Evolutionary conservation across 192 early-diverging fungal species (phyloP).

Genomic region (Backusella macrospora): DNA sequence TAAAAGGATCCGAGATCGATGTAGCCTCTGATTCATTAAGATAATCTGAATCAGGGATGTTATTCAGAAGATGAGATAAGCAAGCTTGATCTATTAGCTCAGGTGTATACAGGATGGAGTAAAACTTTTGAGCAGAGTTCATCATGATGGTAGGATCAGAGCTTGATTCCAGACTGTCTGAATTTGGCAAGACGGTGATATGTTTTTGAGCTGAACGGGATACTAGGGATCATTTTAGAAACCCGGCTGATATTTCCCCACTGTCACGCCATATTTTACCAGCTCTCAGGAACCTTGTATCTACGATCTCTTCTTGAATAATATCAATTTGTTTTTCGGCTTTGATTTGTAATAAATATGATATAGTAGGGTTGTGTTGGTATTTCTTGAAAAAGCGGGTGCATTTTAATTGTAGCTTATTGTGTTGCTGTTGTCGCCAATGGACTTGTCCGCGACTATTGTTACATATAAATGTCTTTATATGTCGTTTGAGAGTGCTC

Average conservation of each 20-base stretch:
- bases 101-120: background rate
- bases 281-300: background rate
- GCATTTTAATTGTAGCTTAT: background rate
- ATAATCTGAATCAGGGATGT: background rate
- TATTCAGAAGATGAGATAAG: background rate
- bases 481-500: background rate
- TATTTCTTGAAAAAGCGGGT: background rate
- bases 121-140: background rate
- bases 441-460: background rate
- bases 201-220: background rate
- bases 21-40: background rate
- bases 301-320: background rate
- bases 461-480: background rate
- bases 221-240: background rate
- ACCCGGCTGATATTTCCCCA: conserved; percentile 15
- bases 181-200: background rate
- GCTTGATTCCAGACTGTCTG: background rate
- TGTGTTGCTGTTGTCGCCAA: background rate
- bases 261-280: conserved; percentile 2
- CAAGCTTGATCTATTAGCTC: background rate
- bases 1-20: background rate
- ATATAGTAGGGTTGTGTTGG: background rate
- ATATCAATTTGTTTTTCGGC: background rate
- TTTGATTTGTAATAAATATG: background rate
- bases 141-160: background rate